Evolutionary conservation across 2,329 filamentous ascomycete species (phyloP), one percentile per base, ranked within the genome.

Genomic region (Fusarium sp.): DNA sequence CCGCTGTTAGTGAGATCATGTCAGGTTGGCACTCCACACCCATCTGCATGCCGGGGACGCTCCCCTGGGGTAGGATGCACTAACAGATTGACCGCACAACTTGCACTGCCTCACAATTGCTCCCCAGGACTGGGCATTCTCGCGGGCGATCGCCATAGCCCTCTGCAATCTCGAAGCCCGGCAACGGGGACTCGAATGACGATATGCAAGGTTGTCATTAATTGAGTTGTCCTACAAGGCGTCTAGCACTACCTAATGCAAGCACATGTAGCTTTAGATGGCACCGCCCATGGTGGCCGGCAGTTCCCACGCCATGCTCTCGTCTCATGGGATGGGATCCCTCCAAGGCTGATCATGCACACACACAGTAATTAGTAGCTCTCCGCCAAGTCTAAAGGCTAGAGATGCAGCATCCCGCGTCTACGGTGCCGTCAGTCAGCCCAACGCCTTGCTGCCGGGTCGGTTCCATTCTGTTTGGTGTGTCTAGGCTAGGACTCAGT

Each of bases 321-420:
- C 18, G 27, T 54, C 27, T 31, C 48, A 20, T 54, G 48, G 48
- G 27, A 60, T 73, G 50, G 59, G 69, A 70, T 73, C 66, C 70
- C 71, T 71, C 62, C 72, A 75, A 75, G 72, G 72, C 68, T 74
- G 72, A 75, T 67, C 50, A 43, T 74, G 52, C 58, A 75, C 57
- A 57, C 61, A 70, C 57, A 64, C 43, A 72, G 60, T 64, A 27
- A 13, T 27, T 52, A 68, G 54, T 62, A 68, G 54, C 45, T 50
- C 57, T 59, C 52, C 29, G 29, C 45, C 45, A 41, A 56, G 45
- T 41, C 48, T 43, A 3, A n/a, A 63, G 62, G 31, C 65, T 57
- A 67, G 68, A 62, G 71, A 64, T 71, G 58, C 68, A 59, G 68
- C 59, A 64, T 74, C 68, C 72, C 72, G 68, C 60, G 68, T 64